Base-by-base conservation (phyloP, 164 flowering plant genomes). In the Nymphaea thermarum region DNA sequence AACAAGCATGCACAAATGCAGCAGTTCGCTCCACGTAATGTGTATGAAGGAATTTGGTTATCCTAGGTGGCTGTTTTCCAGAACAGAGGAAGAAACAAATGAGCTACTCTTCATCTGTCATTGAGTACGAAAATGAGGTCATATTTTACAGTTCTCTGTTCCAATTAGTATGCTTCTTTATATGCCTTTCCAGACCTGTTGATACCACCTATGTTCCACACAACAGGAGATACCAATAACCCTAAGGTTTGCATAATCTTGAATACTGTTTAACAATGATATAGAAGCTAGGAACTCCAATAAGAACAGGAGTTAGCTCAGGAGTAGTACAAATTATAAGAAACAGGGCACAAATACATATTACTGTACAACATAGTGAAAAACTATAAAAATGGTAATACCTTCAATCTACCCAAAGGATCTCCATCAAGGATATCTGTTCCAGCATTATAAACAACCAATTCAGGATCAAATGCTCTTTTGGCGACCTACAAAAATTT, bases 361-460 rank as follows among this genome's bases (percentile, higher is more conserved):
- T 6, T 2, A 47, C 12, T 3, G 12, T 12, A 2, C 55, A 47
- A 6, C 12, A 6, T 47, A 47, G 11, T 47, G 66, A 71, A 43
- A 10, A 45, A 44, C 67, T 61, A 45, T 14, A 64, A 66, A 42
- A 42, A 44, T 0, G 63, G 57, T 61, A 67, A 65, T 83, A 94
- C 98, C 98, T 82, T 87, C 76, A 94, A 80, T 71, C 76, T 69
- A 60, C 98, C 98, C 73, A 89, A 65, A 53, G 89, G 95, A 82
- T 94, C 97, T 68, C 98, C 98, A 73, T 91, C 92, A 43, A 91
- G 78, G 69, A 89, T 86, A 79, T 94, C 97, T 65, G 97, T 94
- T 63, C 97, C 96, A 73, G 97, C 98, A 80, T 94, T 94, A 77
- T 87, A 94, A 60, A 91, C 74, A 68, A 91, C 73, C 84, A 94